Percentiles rank a stretch among this genome's conserved stretches.
Conservation (phyloP, 805 yeast genomes). For the Yamadazyma sp. region DNA sequence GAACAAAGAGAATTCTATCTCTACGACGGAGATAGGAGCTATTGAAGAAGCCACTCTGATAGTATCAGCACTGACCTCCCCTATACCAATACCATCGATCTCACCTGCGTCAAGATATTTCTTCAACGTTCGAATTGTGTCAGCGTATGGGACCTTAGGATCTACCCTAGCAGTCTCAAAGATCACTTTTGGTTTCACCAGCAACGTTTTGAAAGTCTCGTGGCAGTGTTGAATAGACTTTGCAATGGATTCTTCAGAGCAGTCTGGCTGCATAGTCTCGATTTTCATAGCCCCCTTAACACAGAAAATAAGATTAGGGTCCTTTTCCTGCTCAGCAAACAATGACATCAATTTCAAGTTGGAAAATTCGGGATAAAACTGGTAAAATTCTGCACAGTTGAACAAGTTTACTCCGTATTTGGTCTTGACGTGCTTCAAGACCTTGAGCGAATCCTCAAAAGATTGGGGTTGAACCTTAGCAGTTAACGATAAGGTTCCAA, state of each 20-base stretch:
- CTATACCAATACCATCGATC: constrained; percentile 69
- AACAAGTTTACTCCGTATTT: constrained; percentile 51
- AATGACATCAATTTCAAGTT: constrained; percentile 58
- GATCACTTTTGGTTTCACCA: constrained; percentile 38
- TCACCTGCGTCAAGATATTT: constrained; percentile 62
- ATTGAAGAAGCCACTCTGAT: constrained; percentile 57
- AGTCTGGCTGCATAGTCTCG: constrained; percentile 44
- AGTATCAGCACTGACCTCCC: constrained; percentile 68
- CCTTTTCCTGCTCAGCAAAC: constrained; percentile 54
- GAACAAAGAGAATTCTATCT: constrained; percentile 76
- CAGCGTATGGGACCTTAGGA: constrained; percentile 53
- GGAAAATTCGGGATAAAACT: constrained; percentile 35
- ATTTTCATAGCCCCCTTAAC: constrained; percentile 63
- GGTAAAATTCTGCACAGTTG: constrained; percentile 82
- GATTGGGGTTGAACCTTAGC: constrained; percentile 62
- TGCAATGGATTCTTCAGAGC: constrained; percentile 47
- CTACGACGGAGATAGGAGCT: constrained; percentile 65
- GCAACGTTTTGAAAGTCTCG: constrained; percentile 23
- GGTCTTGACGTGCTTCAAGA: constrained; percentile 50
- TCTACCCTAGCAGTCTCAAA: constrained; percentile 78
- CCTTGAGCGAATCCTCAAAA: constrained; percentile 50
- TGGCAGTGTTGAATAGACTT: constrained; percentile 49
- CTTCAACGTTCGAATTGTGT: constrained; percentile 54
- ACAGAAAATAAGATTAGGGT: constrained; percentile 50
- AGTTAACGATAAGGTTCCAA: constrained; percentile 77